phyloP scores from a whole-genome alignment of 257 asterid species.

The Echites panduratus region DNA sequence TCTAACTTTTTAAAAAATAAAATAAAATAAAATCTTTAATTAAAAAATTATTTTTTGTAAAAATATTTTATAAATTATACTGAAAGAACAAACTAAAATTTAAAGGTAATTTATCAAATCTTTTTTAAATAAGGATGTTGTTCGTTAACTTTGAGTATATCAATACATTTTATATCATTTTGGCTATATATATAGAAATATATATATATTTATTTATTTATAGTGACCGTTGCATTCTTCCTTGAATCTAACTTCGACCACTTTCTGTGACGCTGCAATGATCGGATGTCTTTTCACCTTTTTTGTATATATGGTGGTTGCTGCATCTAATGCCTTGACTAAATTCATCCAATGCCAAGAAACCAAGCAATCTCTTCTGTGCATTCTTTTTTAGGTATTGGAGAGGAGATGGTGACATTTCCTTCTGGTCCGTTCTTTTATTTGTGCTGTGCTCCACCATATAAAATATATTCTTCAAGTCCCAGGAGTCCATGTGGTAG shows the following conservation, averaged over 20 bases:
- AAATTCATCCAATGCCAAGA: neutral
- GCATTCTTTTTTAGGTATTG: neutral
- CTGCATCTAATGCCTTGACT: constrained; percentile 11
- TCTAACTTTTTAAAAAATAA: too few relatives aligned
- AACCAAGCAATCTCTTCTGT: neutral
- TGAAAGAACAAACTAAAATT: too few relatives aligned
- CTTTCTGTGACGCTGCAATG: neutral
- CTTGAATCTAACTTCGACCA: constrained; percentile 9
- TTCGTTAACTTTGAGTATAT: too few relatives aligned
- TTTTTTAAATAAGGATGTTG: too few relatives aligned
- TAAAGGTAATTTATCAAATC: too few relatives aligned
- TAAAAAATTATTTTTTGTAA: too few relatives aligned
- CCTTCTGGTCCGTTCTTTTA: neutral
- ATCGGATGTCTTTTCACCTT: neutral
- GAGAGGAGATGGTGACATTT: neutral
- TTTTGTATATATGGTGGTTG: constrained; percentile 1
- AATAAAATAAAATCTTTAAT: too few relatives aligned
- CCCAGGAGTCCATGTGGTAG: neutral
- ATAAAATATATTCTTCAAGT: neutral
- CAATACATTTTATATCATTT: too few relatives aligned
- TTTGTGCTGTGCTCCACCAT: neutral
- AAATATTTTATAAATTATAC: too few relatives aligned
- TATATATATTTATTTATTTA: too few relatives aligned
- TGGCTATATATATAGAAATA: too few relatives aligned
- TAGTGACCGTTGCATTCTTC: neutral